Base-by-base conservation (phyloP, 371 early-diverging fungal genomes). In the Umbelopsis sp. region DNA sequence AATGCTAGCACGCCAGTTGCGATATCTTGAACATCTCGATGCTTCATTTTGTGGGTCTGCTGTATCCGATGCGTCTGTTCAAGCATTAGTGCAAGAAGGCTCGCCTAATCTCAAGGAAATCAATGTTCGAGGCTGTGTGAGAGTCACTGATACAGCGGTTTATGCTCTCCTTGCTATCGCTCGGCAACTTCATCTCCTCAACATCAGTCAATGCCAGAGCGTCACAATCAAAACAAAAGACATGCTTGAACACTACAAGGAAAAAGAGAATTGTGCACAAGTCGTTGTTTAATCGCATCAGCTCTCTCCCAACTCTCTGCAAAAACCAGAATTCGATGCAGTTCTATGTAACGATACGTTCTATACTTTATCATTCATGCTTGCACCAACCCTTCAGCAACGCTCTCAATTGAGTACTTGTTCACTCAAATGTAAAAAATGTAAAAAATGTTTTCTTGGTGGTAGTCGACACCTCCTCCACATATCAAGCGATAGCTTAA, bases 11-110 rank as follows among this genome's bases (percentile, higher is more conserved):
- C 69, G 57, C 37, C 72, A 76, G 1, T 83, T 91, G 41, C 45
- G 72, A 14, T 66, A 75, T 1, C 75, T 93, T 11, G 73, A 79
- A 22, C 74, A 80, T 50, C 74, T 93, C 57, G 94, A 94, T 69
- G 70, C 86, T 4, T 86, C 87, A 16, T 94, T 88, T 67, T 94
- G 94, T 77, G 93, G 93, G 4, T 79, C 84, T 7, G 92, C 93
- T 0, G 91, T 94, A 1, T 91, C 92, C 8, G 92, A 93, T 75
- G 75, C 84, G 1, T 80, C 80, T 18, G 74, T 91, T 10, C 64
- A 71, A 20, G 71, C 69, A 2, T 63, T 94, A 11, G 48, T 79
- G 10, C 66, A 73, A 44, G 70, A 51, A 12, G 63, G 69, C 12
- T 44, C 44, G 24, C n/a, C 32, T 20, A 53, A 50, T 14, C 65